Conservation (phyloP, 108 stramenopile species). For the Cyclotella kingstonii region DNA sequence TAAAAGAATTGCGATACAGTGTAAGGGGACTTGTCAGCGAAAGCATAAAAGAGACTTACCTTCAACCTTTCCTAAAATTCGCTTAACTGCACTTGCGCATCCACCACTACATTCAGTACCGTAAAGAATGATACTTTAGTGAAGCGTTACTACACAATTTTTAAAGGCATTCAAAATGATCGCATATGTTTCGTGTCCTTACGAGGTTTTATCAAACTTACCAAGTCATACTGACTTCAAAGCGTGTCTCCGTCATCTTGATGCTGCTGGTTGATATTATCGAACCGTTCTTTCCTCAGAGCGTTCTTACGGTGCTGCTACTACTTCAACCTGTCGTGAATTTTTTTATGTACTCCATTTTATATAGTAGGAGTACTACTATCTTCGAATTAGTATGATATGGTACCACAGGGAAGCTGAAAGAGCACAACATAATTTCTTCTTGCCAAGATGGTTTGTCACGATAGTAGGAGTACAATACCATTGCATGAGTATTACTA, state of each 20-base stretch:
- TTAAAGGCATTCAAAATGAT: background rate
- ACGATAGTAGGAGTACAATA: no score
- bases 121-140: background rate
- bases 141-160: background rate
- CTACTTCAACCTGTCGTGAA: no score
- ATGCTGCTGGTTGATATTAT: no score
- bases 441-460: no score
- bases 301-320: no score
- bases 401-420: no score
- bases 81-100: slow-evolving; percentile 73
- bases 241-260: slow-evolving; percentile 66
- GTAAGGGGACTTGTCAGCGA: background rate
- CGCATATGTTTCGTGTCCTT: background rate
- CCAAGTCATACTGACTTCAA: slow-evolving; percentile 82
- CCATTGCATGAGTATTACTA: no score
- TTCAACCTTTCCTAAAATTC: slow-evolving; percentile 73
- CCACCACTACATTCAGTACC: slow-evolving; percentile 50
- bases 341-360: no score
- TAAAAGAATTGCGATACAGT: background rate
- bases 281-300: no score
- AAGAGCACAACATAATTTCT: no score
- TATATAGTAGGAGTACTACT: no score
- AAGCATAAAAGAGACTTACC: slow-evolving; percentile 41
- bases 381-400: no score
- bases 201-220: slow-evolving; percentile 25